These are phyloP conservation scores for Talaromyces sp. DNA, from an alignment of 2,329 filamentous ascomycete species.

Conservation along the genomic window DNA sequence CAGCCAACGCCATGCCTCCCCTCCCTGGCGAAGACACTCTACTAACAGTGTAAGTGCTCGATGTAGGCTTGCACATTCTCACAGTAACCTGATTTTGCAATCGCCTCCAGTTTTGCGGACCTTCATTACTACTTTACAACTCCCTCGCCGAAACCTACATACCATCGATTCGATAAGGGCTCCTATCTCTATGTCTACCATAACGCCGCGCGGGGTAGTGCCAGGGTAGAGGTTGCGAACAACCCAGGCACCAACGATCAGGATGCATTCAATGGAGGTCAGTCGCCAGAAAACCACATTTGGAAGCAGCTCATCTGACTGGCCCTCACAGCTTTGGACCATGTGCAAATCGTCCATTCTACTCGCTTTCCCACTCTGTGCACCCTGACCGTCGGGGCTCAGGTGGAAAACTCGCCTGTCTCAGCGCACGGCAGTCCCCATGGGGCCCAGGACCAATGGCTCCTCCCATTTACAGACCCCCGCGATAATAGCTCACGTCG, in stretches of 20 bases:
- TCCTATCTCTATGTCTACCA: conserved; percentile 63
- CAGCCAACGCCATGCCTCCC: conserved; percentile 36
- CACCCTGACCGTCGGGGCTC: conserved; percentile 51
- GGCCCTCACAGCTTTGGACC: conserved; percentile 42
- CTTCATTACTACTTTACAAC: conserved; percentile 60
- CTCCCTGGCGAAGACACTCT: conserved; percentile 42
- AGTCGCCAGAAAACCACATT: conserved; percentile 18
- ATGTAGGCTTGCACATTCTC: background rate
- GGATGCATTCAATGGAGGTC: conserved; percentile 59
- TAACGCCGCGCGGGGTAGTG: conserved; percentile 48
- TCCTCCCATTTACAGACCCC: conserved; percentile 49
- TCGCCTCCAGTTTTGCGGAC: conserved; percentile 52
- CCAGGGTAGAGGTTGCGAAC: conserved; percentile 59
- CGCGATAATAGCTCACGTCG: conserved; percentile 50
- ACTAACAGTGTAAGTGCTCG: conserved; percentile 39
- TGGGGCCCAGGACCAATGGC: conserved; percentile 47
- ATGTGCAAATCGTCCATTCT: conserved; percentile 50
- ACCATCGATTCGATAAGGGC: conserved; percentile 60
- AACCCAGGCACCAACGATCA: conserved; percentile 59
- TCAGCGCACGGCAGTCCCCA: conserved; percentile 19
- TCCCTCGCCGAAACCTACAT: conserved; percentile 50
- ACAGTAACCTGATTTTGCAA: conserved; percentile 9
- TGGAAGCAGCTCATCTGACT: background rate
- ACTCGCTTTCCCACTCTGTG: conserved; percentile 56
- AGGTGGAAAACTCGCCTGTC: conserved; percentile 21